Conservation (phyloP, 2,329 filamentous ascomycete genomes). For the Juglanconis oblonga region DNA sequence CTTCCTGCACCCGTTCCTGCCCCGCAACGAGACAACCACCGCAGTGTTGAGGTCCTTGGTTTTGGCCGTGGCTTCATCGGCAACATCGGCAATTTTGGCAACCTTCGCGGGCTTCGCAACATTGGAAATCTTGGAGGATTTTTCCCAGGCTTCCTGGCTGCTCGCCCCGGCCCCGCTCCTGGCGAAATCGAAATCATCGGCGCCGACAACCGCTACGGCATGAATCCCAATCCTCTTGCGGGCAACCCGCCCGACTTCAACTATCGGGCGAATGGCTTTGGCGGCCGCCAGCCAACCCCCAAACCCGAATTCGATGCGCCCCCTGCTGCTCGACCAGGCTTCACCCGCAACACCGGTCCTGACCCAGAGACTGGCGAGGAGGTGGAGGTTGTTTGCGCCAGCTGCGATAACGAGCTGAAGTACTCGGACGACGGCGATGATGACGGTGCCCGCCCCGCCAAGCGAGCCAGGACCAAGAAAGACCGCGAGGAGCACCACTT, state of each 20-base stretch:
- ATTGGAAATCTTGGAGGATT: background rate
- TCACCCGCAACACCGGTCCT: conserved; percentile 55
- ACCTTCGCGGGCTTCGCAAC: background rate
- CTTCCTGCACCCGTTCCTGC: conserved; percentile 10
- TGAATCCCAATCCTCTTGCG: conserved; percentile 26
- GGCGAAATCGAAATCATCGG: conserved; percentile 27
- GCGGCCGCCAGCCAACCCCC: conserved; percentile 28
- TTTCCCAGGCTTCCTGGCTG: conserved; percentile 5
- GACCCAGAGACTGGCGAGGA: conserved; percentile 61
- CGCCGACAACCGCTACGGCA: conserved; percentile 10
- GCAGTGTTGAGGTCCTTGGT: background rate
- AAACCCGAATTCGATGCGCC: conserved; percentile 60
- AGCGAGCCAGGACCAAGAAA: conserved; percentile 45
- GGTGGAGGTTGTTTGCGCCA: conserved; percentile 76
- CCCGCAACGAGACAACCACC: background rate
- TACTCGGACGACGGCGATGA: conserved; percentile 55
- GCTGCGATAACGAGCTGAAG: conserved; percentile 81
- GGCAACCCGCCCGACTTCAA: conserved; percentile 30
- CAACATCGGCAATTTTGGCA: too few relatives aligned
- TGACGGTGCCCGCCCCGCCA: conserved; percentile 27
- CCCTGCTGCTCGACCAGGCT: conserved; percentile 67
- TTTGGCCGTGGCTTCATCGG: background rate
- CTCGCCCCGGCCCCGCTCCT: conserved; percentile 19
- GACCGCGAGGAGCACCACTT: conserved; percentile 73
- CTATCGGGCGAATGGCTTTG: conserved; percentile 32